Percentiles rank a stretch among this genome's conserved stretches.
Evolutionary conservation across 202 grass and related monocot species (phyloP).

Genomic region (Saccharum hybrid): DNA sequence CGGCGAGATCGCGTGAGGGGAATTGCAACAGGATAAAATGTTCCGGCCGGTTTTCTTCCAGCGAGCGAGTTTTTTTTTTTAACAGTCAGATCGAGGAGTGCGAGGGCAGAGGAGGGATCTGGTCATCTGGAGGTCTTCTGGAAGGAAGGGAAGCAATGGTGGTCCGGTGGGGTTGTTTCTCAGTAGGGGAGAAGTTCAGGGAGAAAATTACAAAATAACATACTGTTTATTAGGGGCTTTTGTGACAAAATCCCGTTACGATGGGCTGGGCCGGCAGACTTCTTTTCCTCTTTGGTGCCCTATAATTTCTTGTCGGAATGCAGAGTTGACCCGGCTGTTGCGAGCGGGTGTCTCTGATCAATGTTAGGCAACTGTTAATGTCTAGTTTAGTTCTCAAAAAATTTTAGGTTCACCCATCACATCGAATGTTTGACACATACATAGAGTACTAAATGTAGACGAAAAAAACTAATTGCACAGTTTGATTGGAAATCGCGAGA

Average conservation of each 20-base stretch:
- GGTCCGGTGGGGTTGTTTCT: not conserved
- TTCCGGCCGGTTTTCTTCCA: slow-evolving; percentile 22
- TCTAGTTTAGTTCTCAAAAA: too few relatives aligned
- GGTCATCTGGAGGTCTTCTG: not conserved
- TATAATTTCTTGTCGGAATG: not conserved
- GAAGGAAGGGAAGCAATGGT: not conserved
- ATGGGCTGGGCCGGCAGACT: too few relatives aligned
- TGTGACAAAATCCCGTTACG: not conserved
- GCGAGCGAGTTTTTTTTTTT: slow-evolving; percentile 11
- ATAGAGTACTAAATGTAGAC: too few relatives aligned
- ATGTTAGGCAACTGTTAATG: too few relatives aligned
- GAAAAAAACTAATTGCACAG: too few relatives aligned
- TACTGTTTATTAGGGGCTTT: not conserved
- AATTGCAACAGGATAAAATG: slow-evolving; percentile 23
- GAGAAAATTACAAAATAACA: not conserved
- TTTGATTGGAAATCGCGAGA: too few relatives aligned
- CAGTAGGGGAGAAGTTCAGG: not conserved
- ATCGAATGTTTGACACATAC: too few relatives aligned
- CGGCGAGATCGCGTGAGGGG: slow-evolving; percentile 43
- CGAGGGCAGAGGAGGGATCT: slow-evolving; percentile 35
- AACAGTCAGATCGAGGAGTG: slow-evolving; percentile 18
- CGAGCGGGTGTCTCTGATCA: not conserved
- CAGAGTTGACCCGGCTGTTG: not conserved
- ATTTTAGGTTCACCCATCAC: too few relatives aligned
- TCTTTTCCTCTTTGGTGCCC: not conserved